Evolutionary conservation across 176 grass and related monocot genomes (phyloP), one percentile per base, ranked within the genome.

Genomic region (Oryza rufipogon): DNA sequence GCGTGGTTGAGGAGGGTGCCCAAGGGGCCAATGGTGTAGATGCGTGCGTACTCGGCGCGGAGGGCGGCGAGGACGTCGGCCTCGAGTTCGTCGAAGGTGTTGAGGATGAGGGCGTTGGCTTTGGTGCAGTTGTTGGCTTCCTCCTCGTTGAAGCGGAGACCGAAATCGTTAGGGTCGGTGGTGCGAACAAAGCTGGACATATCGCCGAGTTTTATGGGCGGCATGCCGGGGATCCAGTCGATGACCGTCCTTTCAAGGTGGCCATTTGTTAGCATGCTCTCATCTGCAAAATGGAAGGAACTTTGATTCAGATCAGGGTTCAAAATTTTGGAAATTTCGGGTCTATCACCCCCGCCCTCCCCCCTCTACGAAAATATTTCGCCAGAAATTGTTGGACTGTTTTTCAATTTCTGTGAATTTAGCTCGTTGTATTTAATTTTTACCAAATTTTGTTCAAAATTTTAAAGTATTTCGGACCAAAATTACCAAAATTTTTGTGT

Each of bases 151-250:
- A 90, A 93, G 16, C 51, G 49, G 45, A 90, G 58, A n/a, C 84
- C 58, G 44, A 77, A 61, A 42, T 93, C 87, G 22, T 85, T n/a
- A 3, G 20, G 66, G 38, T 90, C 64, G 7, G 81, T 82, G 65
- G 91, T 93, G 33, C 91, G 75, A 17, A 93, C 66, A 45, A 90
- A 90, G 60, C 87, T 93, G 11, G 84, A 88, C 33, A 93, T 75
- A 36, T 93, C 91, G 41, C 81, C 84, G 56, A 93, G 76, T 49
- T 65, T 45, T 28, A 89, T 81, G 9, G 76, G 36, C 32, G 15
- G 30, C 84, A 85, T 70, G 16, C 91, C 91, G 0, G 80, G 65
- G 54, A 92, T 89, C 74, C 74, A 77, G 84, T 88, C 80, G 64
- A 87, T 73, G 42, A 92, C 34, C 19, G 76, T 66, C 46, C 19